Percentiles rank a stretch among this genome's conserved stretches.
Conservation (phyloP, 2,329 filamentous ascomycete genomes). For the Penicillium sp. region DNA sequence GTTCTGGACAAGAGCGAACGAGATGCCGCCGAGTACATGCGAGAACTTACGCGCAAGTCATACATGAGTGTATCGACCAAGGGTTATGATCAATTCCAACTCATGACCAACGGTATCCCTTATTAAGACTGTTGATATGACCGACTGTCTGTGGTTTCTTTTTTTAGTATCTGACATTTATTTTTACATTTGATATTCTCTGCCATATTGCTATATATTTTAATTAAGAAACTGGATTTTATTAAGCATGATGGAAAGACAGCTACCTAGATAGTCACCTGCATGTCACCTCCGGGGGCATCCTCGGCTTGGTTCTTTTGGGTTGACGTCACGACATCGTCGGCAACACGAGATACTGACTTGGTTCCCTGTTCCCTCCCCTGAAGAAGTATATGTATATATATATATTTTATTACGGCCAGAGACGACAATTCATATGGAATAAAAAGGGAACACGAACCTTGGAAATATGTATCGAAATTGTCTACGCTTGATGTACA, state of each 20-base stretch:
- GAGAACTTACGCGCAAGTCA: conserved; percentile 83
- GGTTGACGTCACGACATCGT: conserved; percentile 23
- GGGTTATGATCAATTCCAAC: conserved; percentile 96
- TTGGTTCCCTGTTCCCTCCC: background rate
- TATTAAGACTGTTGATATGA: conserved; percentile 54
- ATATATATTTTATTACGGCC: too few species aligned
- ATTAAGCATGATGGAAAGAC: too few species aligned
- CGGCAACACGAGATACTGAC: background rate
- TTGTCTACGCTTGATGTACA: too few species aligned
- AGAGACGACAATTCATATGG: too few species aligned
- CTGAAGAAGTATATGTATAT: background rate
- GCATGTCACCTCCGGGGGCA: too few species aligned
- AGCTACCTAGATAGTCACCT: too few species aligned
- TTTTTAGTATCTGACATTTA: background rate
- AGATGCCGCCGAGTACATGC: conserved; percentile 93
- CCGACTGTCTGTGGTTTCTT: background rate
- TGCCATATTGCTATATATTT: background rate
- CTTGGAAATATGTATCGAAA: too few species aligned
- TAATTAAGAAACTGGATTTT: too few species aligned
- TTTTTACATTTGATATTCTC: background rate
- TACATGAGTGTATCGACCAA: conserved; percentile 88
- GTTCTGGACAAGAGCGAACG: conserved; percentile 87
- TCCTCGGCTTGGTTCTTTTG: background rate
- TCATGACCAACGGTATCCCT: conserved; percentile 95
- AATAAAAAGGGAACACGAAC: too few species aligned